phyloP scores from a whole-genome alignment of 2,329 filamentous ascomycete species.

The Xylaria hypoxylon region DNA sequence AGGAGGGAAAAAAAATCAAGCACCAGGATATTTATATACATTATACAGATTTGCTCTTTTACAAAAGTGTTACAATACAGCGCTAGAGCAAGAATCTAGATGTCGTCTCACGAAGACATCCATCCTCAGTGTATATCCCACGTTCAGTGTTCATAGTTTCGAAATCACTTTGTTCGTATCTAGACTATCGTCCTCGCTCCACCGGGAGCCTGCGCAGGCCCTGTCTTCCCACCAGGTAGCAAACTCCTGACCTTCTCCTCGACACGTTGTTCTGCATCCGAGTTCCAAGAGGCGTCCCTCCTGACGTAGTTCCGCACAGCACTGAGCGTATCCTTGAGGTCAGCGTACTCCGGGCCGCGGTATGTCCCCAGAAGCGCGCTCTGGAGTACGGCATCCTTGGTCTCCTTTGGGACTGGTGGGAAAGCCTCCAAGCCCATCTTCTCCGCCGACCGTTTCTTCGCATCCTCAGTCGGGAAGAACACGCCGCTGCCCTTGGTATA shows the following conservation, averaged over 20 bases:
- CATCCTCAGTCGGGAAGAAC: constrained; percentile 54
- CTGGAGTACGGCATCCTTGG: constrained; percentile 52
- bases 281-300: constrained; percentile 51
- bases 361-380: constrained; percentile 55
- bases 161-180: not conserved
- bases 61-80: constrained; percentile 43
- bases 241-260: constrained; percentile 48
- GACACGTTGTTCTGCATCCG: constrained; percentile 42
- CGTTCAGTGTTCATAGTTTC: not conserved
- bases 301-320: constrained; percentile 53
- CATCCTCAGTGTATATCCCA: constrained; percentile 6
- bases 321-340: constrained; percentile 46
- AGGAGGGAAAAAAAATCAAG: not conserved
- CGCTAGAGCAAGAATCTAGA: constrained; percentile 24
- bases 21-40: constrained; percentile 40
- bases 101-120: not conserved
- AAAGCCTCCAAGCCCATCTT: constrained; percentile 38
- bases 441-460: constrained; percentile 48
- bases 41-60: constrained; percentile 40
- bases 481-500: constrained; percentile 50
- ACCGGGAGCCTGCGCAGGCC: not conserved
- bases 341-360: constrained; percentile 48
- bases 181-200: constrained; percentile 35
- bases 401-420: constrained; percentile 33
- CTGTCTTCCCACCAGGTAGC: constrained; percentile 31